Conservation (phyloP, 768 basidiomycete species). For the Tricholoma sp. region DNA sequence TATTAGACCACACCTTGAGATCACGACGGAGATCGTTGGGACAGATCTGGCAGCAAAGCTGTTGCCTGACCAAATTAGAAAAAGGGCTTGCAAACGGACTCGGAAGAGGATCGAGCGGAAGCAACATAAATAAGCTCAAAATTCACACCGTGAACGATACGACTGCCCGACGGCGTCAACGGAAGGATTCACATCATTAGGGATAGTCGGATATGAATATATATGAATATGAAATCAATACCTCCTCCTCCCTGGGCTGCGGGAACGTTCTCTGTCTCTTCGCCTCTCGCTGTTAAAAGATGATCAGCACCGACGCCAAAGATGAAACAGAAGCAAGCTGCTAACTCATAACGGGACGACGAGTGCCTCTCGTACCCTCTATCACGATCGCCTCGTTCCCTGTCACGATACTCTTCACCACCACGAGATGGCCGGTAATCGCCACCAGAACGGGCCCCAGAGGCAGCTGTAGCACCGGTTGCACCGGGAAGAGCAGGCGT, state of each 20-base stretch:
- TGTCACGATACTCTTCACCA: slow-evolving; percentile 55
- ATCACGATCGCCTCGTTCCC: slow-evolving; percentile 60
- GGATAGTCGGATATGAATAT: background rate
- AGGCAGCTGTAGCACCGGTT: slow-evolving; percentile 28
- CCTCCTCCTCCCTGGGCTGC: slow-evolving; percentile 63
- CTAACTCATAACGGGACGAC: slow-evolving; percentile 71
- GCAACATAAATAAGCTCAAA: background rate
- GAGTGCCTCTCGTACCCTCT: slow-evolving; percentile 66
- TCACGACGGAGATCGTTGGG: background rate
- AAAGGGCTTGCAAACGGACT: background rate
- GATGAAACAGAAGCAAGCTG: slow-evolving; percentile 21
- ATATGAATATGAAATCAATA: slow-evolving; percentile 32
- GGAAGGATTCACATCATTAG: background rate
- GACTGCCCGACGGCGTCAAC: background rate
- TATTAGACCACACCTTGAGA: background rate
- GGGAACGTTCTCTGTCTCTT: slow-evolving; percentile 67
- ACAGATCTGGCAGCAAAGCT: background rate
- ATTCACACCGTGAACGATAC: background rate
- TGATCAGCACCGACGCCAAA: slow-evolving; percentile 24
- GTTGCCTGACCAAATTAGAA: background rate
- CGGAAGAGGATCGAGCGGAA: background rate
- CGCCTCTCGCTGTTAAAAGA: slow-evolving; percentile 53
- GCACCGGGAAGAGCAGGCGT: slow-evolving; percentile 30
- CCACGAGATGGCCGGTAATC: slow-evolving; percentile 60
- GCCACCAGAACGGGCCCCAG: slow-evolving; percentile 37